phyloP scores from a whole-genome alignment of 2,329 filamentous ascomycete species.

The Pseudogymnoascus sp. region DNA sequence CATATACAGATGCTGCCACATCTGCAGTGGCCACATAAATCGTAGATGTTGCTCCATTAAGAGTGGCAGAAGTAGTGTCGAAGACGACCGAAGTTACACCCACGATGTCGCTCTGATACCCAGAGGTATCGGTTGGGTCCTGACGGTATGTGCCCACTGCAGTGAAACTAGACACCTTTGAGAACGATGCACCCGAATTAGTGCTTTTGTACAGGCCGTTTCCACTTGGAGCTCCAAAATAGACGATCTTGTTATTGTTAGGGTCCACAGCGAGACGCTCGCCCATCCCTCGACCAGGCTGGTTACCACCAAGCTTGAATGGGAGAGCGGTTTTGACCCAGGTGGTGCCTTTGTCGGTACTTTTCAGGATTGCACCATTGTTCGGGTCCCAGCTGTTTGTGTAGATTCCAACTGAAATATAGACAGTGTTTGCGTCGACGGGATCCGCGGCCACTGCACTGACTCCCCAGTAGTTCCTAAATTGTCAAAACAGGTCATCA shows the following conservation, averaged over 20 bases:
- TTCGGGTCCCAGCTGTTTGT: constrained; percentile 53
- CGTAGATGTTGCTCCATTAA: constrained; percentile 41
- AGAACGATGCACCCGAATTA: constrained; percentile 45
- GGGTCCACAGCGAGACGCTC: constrained; percentile 51
- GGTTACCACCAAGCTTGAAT: constrained; percentile 55
- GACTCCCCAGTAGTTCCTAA: constrained; percentile 46
- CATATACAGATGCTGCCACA: constrained; percentile 45
- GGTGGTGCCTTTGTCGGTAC: constrained; percentile 43
- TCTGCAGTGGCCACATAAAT: constrained; percentile 50
- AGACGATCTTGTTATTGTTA: constrained; percentile 46
- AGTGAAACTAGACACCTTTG: constrained; percentile 43
- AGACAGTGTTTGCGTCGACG: constrained; percentile 41
- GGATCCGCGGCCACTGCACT: constrained; percentile 50
- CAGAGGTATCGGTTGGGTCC: constrained; percentile 36
- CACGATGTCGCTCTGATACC: constrained; percentile 38
- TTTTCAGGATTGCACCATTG: constrained; percentile 45
- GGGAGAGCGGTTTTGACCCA: constrained; percentile 41
- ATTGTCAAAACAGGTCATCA: not conserved
- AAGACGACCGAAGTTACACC: constrained; percentile 47
- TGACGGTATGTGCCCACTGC: constrained; percentile 41
- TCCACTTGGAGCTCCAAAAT: constrained; percentile 49
- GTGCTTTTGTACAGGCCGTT: constrained; percentile 51
- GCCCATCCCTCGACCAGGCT: constrained; percentile 51
- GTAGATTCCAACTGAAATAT: constrained; percentile 48
- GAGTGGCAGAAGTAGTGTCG: constrained; percentile 40